phyloP scores from a whole-genome alignment of 2,329 filamentous ascomycete species.

The Lecanosticta acicola region DNA sequence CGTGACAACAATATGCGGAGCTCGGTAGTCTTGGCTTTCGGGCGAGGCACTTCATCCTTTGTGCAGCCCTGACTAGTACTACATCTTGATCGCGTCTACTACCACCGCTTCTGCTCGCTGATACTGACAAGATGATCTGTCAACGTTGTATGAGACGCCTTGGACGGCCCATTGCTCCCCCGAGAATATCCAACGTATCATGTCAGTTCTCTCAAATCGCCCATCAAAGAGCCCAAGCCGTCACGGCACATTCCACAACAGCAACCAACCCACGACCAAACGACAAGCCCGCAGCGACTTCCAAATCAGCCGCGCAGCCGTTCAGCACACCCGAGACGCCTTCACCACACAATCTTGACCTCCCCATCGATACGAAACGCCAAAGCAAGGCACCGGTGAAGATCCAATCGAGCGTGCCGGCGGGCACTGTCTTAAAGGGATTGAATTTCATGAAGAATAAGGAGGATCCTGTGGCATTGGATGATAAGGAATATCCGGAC shows the following conservation, averaged over 20 bases:
- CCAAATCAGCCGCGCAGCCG: constrained; percentile 42
- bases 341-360: constrained; percentile 27
- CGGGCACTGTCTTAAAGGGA: constrained; percentile 65
- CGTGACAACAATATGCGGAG: background rate
- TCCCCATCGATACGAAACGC: constrained; percentile 19
- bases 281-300: constrained; percentile 38
- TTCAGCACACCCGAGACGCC: constrained; percentile 39
- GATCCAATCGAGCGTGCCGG: constrained; percentile 44
- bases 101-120: background rate
- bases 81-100: background rate
- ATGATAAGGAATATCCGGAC: constrained; percentile 69
- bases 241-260: constrained; percentile 26
- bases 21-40: background rate
- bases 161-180: constrained; percentile 12
- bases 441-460: constrained; percentile 72
- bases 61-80: no score
- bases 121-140: constrained; percentile 27
- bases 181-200: constrained; percentile 2
- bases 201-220: constrained; percentile 16
- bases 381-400: constrained; percentile 23
- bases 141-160: constrained; percentile 26
- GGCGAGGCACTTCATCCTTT: no score
- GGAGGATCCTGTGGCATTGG: constrained; percentile 65
- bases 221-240: constrained; percentile 19
- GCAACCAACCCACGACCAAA: constrained; percentile 29